Base-by-base conservation (phyloP, 2,329 filamentous ascomycete genomes). In the Talaromyces funiculosus region DNA sequence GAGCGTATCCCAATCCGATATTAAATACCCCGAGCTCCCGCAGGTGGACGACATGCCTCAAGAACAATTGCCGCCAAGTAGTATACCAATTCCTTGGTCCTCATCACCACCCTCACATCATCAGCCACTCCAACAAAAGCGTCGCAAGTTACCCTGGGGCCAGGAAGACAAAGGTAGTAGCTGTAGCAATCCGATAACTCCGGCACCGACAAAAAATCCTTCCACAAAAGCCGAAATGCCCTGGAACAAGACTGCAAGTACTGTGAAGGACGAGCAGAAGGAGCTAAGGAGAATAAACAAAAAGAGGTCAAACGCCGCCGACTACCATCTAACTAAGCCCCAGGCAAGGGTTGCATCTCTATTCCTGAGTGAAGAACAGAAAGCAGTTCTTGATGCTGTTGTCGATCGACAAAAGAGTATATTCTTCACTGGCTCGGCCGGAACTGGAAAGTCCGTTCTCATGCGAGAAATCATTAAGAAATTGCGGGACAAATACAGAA, bases 401-500 rank as follows among this genome's bases (percentile, higher is more conserved):
- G 83, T 91, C 7, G 84, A 94, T 22, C 79, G 90, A 64, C 84
- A 84, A 62, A 88, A 92, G 73, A 97, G 93, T 67, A 92, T 97
- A 2, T 99, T 99, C 79, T 99, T 99, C 74, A 99, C 94, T 0
- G 94, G 94, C 67, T 96, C 94, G 62, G 94, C 94, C 61, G 92
- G 86, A 81, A 97, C 94, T 4, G 94, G 94, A 74, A 99, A 99
- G 80, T 99, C 94, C 1, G 93, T 99, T 3, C 77, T 99, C 61
- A 91, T 99, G 83, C 85, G 92, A 64, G 87, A 95, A 65, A 96
- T 97, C 63, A 97, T 99, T 67, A 78, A 84, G 4, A 86, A 89
- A 3, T 72, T 99, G 55, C 89, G 89, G 62, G 85, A 84, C 64
- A 97, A 95, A 70, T 89, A 88, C 73, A 78, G 77, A 3, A 82